Evolutionary conservation across 2,329 filamentous ascomycete species (phyloP).

Genomic region (Cordyceps fumosorosea): DNA sequence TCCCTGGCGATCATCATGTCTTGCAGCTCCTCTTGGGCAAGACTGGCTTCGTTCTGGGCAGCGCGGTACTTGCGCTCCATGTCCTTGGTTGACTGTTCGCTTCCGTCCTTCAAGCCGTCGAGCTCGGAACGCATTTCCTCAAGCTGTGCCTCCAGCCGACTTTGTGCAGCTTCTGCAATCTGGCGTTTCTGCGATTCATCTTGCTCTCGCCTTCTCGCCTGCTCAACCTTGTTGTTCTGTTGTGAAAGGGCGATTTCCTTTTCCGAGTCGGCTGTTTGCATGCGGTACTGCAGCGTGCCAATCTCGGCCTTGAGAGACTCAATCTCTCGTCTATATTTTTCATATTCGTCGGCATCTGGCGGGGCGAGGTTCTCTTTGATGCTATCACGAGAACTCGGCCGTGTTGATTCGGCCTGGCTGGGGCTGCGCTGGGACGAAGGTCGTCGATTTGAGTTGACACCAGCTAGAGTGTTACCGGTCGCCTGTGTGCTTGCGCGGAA

Average conservation of each 20-base stretch:
- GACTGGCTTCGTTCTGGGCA: constrained; percentile 63
- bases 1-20: constrained; percentile 59
- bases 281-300: constrained; percentile 79
- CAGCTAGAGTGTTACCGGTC: constrained; percentile 53
- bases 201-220: constrained; percentile 73
- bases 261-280: constrained; percentile 82
- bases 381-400: constrained; percentile 48
- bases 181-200: constrained; percentile 69
- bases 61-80: constrained; percentile 65
- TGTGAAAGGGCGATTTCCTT: constrained; percentile 72
- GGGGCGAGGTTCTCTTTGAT: constrained; percentile 55
- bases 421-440: constrained; percentile 36
- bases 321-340: constrained; percentile 48
- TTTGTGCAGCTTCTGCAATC: constrained; percentile 49
- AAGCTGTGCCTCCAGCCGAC: constrained; percentile 42
- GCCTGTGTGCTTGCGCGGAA: constrained; percentile 48
- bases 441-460: constrained; percentile 36
- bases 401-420: constrained; percentile 35
- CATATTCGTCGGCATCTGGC: constrained; percentile 52
- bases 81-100: constrained; percentile 53
- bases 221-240: constrained; percentile 77
- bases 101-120: constrained; percentile 41
- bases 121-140: constrained; percentile 47
- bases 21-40: constrained; percentile 73
- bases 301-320: constrained; percentile 87